Percentiles rank a stretch among this genome's conserved stretches.
These are phyloP conservation scores for Borealophlyctis nickersoniae DNA, from an alignment of 192 early-diverging fungal genomes.

Conservation along the genomic window DNA sequence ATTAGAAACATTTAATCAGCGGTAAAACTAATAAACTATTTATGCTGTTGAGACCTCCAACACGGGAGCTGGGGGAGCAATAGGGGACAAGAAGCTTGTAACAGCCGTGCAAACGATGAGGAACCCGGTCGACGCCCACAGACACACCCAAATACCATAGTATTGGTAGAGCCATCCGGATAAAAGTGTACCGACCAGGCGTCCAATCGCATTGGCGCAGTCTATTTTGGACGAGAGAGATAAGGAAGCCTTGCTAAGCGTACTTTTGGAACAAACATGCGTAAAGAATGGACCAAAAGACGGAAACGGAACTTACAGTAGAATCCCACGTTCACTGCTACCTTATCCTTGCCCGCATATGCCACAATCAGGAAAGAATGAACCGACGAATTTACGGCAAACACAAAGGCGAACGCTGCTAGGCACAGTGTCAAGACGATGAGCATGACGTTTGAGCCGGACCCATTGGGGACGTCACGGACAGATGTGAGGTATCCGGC, in stretches of 20 bases:
- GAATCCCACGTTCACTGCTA: conserved; percentile 36
- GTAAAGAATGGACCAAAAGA: not conserved
- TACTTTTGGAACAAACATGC: too few species aligned
- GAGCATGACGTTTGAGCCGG: not conserved
- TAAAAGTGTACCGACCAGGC: conserved; percentile 17
- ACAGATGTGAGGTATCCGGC: conserved; percentile 12
- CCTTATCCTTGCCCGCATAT: conserved; percentile 35
- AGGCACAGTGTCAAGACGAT: conserved; percentile 16
- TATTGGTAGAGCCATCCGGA: conserved; percentile 28
- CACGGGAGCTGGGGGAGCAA: too few species aligned
- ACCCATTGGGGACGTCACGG: not conserved
- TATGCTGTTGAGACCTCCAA: too few species aligned
- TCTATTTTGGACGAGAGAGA: too few species aligned
- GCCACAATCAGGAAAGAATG: conserved; percentile 40
- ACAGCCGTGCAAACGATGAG: conserved; percentile 12
- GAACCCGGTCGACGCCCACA: conserved; percentile 25
- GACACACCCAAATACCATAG: conserved; percentile 23
- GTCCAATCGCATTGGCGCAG: conserved; percentile 28
- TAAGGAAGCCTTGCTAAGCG: not conserved
- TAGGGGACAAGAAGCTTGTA: conserved; percentile 9
- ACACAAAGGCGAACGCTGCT: conserved; percentile 28
- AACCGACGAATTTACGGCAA: conserved; percentile 34
- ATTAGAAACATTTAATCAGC: too few species aligned
- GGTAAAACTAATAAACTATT: too few species aligned
- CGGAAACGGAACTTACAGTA: conserved; percentile 23